A percentile compares a stretch with the other conserved stretches of the same genome.
Evolutionary conservation across 202 grass and related monocot species (phyloP).

Genomic region (Saccharum hybrid): DNA sequence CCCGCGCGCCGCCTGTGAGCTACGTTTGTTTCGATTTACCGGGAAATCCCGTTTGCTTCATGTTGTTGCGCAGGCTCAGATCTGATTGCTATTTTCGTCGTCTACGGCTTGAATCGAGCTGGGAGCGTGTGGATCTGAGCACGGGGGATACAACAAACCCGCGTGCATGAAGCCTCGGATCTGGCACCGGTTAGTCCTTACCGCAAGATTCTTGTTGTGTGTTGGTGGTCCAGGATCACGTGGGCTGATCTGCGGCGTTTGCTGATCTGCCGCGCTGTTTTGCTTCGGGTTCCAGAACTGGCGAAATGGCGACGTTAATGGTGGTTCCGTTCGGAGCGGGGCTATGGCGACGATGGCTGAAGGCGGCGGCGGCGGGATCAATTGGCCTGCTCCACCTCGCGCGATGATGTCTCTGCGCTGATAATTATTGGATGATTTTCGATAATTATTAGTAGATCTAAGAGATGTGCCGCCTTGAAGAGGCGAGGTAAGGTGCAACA

Average conservation of each 20-base stretch:
- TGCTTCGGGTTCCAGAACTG: not conserved
- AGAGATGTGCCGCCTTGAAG: constrained; percentile 41
- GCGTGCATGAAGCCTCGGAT: not conserved
- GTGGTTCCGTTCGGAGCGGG: not conserved
- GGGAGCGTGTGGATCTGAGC: not conserved
- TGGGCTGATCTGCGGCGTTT: not conserved
- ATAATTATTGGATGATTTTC: constrained; percentile 60
- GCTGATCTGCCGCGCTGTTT: no score
- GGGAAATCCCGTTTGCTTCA: not conserved
- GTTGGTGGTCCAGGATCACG: rapidly evolving
- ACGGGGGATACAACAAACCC: not conserved
- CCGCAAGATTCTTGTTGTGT: rapidly evolving
- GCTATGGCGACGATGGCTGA: rapidly evolving
- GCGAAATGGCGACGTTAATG: rapidly evolving
- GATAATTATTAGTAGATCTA: constrained; percentile 66
- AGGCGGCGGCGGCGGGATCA: not conserved
- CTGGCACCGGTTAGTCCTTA: not conserved
- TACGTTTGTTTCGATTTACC: not conserved
- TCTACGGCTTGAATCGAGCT: not conserved
- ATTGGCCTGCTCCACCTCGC: not conserved
- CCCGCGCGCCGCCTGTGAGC: not conserved
- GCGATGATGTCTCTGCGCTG: constrained; percentile 44
- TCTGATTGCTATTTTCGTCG: not conserved
- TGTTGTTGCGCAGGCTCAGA: constrained; percentile 5
- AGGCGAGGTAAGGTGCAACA: constrained; percentile 48